Base-by-base conservation (phyloP, 2,329 filamentous ascomycete species). In the Acarospora socialis region DNA sequence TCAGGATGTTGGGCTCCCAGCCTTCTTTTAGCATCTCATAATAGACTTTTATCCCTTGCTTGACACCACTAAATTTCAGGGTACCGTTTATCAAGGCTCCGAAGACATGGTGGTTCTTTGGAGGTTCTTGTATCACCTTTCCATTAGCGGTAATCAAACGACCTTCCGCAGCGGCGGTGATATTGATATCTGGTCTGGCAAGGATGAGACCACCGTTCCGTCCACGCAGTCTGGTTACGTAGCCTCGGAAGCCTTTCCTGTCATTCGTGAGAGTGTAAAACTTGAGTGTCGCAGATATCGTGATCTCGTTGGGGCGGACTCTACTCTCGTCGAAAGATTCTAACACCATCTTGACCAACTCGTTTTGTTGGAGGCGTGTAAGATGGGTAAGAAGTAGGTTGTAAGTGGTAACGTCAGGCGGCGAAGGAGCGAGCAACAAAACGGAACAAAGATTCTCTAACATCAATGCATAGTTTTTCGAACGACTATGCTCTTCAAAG, bases 381-480 rank as follows among this genome's bases (percentile, higher is more conserved):
- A 43, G 35, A 10, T 24, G 19, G 4, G 30, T 18, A 4, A 43
- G 28, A 5, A 43, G 30, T 9, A 43, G 17, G 18, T 41, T 43
- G 30, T 41, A 43, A 10, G 41, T 41, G 5, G 37, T 20, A 8
- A 37, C 33, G 20, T 34, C 26, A 14, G 39, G 41, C 12, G 38
- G 40, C 17, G 24, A 34, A 8, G n/a, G n/a, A n/a, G n/a, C n/a
- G n/a, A n/a, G n/a, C n/a, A n/a, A n/a, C n/a, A n/a, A n/a, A n/a
- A n/a, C n/a, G n/a, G n/a, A n/a, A n/a, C n/a, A n/a, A n/a, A n/a
- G n/a, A n/a, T n/a, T n/a, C n/a, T n/a, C n/a, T n/a, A n/a, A n/a
- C n/a, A n/a, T n/a, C n/a, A n/a, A n/a, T n/a, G n/a, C n/a, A n/a
- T n/a, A n/a, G n/a, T n/a, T n/a, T n/a, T n/a, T n/a, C n/a, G n/a